Base-by-base conservation (phyloP, 1,284 basidiomycete genomes). In the Phellinidium pouzarii region DNA sequence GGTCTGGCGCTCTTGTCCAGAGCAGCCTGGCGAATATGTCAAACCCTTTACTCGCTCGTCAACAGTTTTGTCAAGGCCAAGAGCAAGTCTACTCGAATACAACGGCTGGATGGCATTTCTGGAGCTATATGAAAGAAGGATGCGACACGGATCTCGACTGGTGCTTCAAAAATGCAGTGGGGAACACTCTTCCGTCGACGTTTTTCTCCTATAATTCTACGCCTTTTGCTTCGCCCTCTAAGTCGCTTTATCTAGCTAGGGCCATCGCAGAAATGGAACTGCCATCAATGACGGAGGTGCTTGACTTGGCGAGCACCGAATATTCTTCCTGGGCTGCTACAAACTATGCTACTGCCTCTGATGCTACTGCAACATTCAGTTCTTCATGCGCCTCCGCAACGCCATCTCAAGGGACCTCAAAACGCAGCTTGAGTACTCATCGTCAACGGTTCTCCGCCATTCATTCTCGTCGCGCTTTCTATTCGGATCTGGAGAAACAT, bases 51-150 rank as follows among this genome's bases (percentile, higher is more conserved):
- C 63, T 63, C 2, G 76, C 79, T 22, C 70, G 74, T 42, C 69
- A 66, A 46, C 66, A 74, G 3, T 89, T 87, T 62, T 87, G 87
- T 62, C 68, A 70, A 6, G 75, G 72, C 2, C 86, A 90, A 59
- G 71, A 79, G 68, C 71, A 78, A 23, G 73, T 77, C 1, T 91
- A 87, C 63, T 61, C 74, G 3, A 77, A 77, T 48, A 67, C 67
- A 12, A 77, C 82, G 3, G 76, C 82, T 0, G 86, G 88, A 0
- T 88, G 81, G 78, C 69, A 70, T 22, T 91, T 89, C 66, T 90
- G 88, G 87, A 76, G 82, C 3, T 84, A 82, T 61, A 70, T 72
- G 52, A 83, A 78, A 57, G 84, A 87, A 61, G 70, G 67, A 20
- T 87, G 83, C 58, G 68, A 74, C 6, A 62, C 67, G 20, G 80